These are phyloP conservation scores for Seiridium unicorne DNA, from an alignment of 2,329 filamentous ascomycete genomes.

Conservation along the genomic window DNA sequence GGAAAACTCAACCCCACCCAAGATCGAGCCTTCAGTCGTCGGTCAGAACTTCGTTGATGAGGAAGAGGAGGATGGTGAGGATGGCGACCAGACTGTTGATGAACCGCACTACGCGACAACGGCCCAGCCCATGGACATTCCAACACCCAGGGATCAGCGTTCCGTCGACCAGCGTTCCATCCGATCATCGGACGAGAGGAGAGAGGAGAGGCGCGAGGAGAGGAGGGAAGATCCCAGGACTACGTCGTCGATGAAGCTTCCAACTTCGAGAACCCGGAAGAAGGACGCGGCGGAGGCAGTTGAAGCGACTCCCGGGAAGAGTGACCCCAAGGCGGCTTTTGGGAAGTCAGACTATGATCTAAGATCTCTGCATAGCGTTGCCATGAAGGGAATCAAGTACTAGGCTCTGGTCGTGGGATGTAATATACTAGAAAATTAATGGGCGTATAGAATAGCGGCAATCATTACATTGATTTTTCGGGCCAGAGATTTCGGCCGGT, in stretches of 20 bases:
- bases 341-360: conserved; percentile 5
- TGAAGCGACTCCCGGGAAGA: neutral
- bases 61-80: neutral
- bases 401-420: conserved; percentile 1
- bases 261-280: neutral
- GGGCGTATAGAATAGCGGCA: no score
- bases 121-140: neutral
- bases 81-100: neutral
- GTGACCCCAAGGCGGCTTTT: neutral
- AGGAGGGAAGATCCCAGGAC: neutral
- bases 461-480: conserved; percentile 8
- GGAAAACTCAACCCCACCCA: neutral
- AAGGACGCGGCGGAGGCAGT: neutral
- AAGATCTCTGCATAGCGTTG: conserved; percentile 28
- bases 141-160: neutral
- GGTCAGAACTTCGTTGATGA: neutral
- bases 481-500: no score
- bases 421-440: no score
- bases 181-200: neutral
- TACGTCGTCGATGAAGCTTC: neutral
- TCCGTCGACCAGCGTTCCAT: neutral
- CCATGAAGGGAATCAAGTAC: conserved; percentile 26
- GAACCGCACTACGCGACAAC: neutral
- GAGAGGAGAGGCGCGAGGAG: neutral
- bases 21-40: conserved; percentile 3